Evolutionary conservation across 306 rosid species (phyloP).

Genomic region (Carpinus viminea): DNA sequence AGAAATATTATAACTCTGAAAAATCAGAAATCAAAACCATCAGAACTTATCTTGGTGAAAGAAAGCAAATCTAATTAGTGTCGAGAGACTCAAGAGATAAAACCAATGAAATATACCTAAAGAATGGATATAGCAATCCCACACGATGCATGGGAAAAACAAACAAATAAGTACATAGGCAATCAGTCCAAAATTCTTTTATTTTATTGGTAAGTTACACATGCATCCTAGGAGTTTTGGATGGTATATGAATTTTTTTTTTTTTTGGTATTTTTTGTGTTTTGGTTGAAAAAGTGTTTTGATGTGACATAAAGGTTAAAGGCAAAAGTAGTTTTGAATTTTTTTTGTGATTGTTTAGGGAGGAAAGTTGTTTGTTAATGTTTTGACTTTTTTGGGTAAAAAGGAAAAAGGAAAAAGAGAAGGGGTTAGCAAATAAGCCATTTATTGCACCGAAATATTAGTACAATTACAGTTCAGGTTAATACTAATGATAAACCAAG

Average conservation of each 20-base stretch:
- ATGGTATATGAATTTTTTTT: no score
- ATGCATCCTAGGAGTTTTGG: neutral
- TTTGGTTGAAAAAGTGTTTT: no score
- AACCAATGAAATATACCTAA: neutral
- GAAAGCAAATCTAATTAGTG: neutral
- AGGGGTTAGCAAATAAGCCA: no score
- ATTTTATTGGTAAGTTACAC: neutral
- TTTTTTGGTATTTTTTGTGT: no score
- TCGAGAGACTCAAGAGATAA: neutral
- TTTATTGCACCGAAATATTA: neutral
- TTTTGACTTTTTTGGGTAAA: no score
- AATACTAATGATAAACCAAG: neutral
- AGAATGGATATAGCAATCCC: neutral
- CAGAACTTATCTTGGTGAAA: neutral
- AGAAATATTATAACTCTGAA: neutral
- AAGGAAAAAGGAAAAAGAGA: no score
- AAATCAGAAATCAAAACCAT: neutral
- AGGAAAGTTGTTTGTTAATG: no score
- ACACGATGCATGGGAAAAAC: neutral
- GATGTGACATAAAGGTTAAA: no score
- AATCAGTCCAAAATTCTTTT: neutral
- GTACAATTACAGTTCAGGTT: neutral
- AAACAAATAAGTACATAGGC: neutral
- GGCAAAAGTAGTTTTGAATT: no score
- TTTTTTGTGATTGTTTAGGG: no score